Evolutionary conservation across 1,139 yeast genomes (phyloP), one percentile per base, ranked within the genome.

Genomic region (Suhomyces coccinellae): DNA sequence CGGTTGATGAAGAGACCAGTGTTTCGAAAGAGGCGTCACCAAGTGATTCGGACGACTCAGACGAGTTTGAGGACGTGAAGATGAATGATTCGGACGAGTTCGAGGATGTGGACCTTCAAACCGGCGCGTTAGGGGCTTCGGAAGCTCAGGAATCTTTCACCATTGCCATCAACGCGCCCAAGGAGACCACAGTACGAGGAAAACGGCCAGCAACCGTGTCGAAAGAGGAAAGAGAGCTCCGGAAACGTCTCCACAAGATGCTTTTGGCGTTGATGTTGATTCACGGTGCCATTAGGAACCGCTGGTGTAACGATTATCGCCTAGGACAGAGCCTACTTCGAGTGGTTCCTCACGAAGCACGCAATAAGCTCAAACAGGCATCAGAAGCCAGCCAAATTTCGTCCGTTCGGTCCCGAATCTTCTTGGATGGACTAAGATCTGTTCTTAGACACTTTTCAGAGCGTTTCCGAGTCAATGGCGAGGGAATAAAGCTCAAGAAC

Each of bases 391-490:
- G 28, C 11, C 30, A 30, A 12, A 33, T 46, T 4, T 30, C 37
- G 12, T 56, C 66, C 47, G 69, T 80, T 52, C 82, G 83, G 51
- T 80, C 96, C 0, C 71, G 96, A 43, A 73, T 82, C 52, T 76
- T 93, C 36, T 67, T 90, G 3, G 97, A 89, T 59, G 90, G 93
- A 0, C 59, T 93, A 12, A 73, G 84, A 39, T 80, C 79, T 50
- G 63, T 87, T 1, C 77, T 87, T 80, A 72, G 69, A 20, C 66
- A 71, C 26, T 93, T 93, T 85, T 59, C 70, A n/a, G 67, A 69
- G 15, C 73, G 73, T 49, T 90, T 86, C 69, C 70, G 70, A 36
- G 70, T 83, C 2, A 69, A 75, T 0, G 67, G 71, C 26, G 69
- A 69, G 50, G 83, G 67, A 47, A 65, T 57, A 60, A 63, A 69